Base-by-base conservation (phyloP, 108 stramenopile species). In the Nitzschia palea region DNA sequence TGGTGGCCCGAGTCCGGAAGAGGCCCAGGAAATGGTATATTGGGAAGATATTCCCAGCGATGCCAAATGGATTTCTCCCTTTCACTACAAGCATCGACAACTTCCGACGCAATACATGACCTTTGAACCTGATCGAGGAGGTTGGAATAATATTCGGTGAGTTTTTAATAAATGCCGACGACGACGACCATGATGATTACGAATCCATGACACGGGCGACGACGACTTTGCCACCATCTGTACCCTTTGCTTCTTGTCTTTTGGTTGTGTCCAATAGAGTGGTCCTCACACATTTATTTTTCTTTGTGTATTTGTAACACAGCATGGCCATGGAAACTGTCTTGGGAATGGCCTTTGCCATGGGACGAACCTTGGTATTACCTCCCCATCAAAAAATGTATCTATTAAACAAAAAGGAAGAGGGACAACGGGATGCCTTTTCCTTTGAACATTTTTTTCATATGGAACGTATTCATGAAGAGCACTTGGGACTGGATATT, bases 81-180 rank as follows among this genome's bases (percentile, higher is more conserved):
- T 94, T 65, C 60, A 89, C 23, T 42, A 62, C 17, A 50, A 55
- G 18, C 36, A 60, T 23, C 62, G 55, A 3, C 53, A 67, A 15
- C 68, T 32, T 25, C 73, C 71, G 28, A 22, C 40, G 0, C 81
- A 89, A 63, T 98, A 91, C 68, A 44, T 98, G 44, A 96, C 96
- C n/a, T 96, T 97, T 70, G 96, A 98, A 79, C 92, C 96, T 12
- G 84, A 80, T 62, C 44, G 54, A 22, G 95, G 95, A 15, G 97
- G 97, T 2, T 98, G 90, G 78, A 98, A 98, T 77, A 98, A 98
- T 74, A 93, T 96, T 65, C 90, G 97, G 28, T 40, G n/a, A n/a
- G n/a, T n/a, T n/a, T n/a, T n/a, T n/a, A n/a, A n/a, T n/a, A n/a
- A n/a, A 94, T 94, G 92, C 62, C 74, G 36, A 18, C 17, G 57